These are phyloP conservation scores for Crithidia bombi DNA, from an alignment of 208 protist species.

Conservation along the genomic window DNA sequence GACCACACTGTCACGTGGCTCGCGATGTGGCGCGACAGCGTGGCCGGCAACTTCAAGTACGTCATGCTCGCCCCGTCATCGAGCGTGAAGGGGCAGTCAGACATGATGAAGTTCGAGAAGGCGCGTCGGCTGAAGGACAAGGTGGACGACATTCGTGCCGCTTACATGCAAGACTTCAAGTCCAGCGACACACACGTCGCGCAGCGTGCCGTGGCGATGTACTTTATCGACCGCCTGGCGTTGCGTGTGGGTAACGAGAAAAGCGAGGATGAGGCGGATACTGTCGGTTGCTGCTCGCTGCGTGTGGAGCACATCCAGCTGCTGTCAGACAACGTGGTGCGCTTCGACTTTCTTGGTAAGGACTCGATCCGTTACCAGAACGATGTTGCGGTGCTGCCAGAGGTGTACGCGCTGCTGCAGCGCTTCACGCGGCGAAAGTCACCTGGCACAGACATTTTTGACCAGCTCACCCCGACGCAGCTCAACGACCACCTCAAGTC, in stretches of 20 bases:
- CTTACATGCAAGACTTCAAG: constrained; percentile 93
- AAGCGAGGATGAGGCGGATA: constrained; percentile 97
- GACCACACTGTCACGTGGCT: constrained; percentile 98
- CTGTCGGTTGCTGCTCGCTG: constrained; percentile 99
- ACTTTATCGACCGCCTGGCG: constrained; percentile 99
- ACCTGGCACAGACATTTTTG: constrained; percentile 93
- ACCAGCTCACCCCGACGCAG: constrained; percentile 86
- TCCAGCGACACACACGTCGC: constrained; percentile 51
- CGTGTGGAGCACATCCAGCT: constrained; percentile 97
- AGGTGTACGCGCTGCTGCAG: constrained; percentile 93
- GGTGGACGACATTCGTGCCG: constrained; percentile 94
- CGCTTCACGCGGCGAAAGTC: constrained; percentile 89
- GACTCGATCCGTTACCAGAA: constrained; percentile 98
- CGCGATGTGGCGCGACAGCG: constrained; percentile 97
- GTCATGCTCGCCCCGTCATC: constrained; percentile 96
- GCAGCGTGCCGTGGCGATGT: constrained; percentile 97
- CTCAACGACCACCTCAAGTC: constrained; percentile 98
- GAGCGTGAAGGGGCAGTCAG: constrained; percentile 95
- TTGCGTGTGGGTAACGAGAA: constrained; percentile 99
- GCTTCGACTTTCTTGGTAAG: constrained; percentile 99
- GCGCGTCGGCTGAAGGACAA: constrained; percentile 95
- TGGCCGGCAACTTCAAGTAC: constrained; percentile 96
- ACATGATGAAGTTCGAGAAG: constrained; percentile 98
- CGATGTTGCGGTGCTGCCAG: constrained; percentile 87
- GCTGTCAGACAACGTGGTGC: constrained; percentile 65